phyloP scores from a whole-genome alignment of 1,284 basidiomycete genomes.

The Cerioporus squamosus region DNA sequence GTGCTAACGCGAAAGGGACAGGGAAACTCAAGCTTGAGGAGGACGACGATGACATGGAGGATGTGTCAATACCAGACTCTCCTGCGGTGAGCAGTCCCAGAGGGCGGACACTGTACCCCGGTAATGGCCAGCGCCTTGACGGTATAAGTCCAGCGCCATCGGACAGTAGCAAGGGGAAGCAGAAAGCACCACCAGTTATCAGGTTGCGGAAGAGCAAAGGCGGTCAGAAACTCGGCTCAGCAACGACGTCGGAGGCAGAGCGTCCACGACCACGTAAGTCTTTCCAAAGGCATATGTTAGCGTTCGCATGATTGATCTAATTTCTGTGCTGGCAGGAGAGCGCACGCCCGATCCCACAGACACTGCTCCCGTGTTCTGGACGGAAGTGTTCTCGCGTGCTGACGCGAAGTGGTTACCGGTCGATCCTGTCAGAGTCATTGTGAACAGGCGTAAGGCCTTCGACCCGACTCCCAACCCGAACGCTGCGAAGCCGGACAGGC shows the following conservation, averaged over 20 bases:
- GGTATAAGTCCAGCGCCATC: slow-evolving; percentile 40
- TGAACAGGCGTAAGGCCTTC: slow-evolving; percentile 83
- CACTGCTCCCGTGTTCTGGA: slow-evolving; percentile 95
- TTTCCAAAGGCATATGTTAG: too few relatives aligned
- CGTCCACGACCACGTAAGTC: slow-evolving; percentile 26
- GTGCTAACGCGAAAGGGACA: slow-evolving; percentile 42
- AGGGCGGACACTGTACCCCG: slow-evolving; percentile 35
- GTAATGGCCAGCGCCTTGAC: slow-evolving; percentile 45
- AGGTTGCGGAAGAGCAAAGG: slow-evolving; percentile 23
- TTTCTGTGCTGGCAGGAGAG: slow-evolving; percentile 18
- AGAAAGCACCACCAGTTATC: slow-evolving; percentile 37
- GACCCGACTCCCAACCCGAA: slow-evolving; percentile 66
- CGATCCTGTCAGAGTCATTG: slow-evolving; percentile 83
- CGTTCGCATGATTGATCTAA: not conserved
- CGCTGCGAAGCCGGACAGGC: slow-evolving; percentile 37
- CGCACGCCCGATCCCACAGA: slow-evolving; percentile 52
- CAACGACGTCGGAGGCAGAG: not conserved
- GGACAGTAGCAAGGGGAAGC: slow-evolving; percentile 56
- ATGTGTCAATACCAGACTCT: slow-evolving; percentile 35
- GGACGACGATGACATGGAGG: slow-evolving; percentile 45
- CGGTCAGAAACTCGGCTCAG: slow-evolving; percentile 43
- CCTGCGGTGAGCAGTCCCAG: slow-evolving; percentile 8
- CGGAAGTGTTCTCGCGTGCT: slow-evolving; percentile 93
- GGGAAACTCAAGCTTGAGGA: slow-evolving; percentile 39
- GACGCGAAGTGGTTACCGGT: slow-evolving; percentile 94